phyloP scores from a whole-genome alignment of 495 filamentous ascomycete species.

The Penicillium simplicissimum region DNA sequence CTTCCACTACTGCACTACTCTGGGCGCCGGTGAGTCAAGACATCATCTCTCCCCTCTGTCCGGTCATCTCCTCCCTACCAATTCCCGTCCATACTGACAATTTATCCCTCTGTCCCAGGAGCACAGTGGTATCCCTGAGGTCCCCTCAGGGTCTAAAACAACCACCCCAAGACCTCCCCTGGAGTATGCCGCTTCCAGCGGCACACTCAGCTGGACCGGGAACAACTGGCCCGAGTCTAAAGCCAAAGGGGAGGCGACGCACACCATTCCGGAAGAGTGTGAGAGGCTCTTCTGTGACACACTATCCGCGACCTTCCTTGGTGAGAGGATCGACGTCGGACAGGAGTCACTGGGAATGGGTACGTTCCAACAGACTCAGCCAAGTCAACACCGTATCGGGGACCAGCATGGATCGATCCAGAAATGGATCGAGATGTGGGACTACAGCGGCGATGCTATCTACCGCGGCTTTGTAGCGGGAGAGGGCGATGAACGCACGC shows the following conservation, averaged over 20 bases:
- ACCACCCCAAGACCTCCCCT: slow-evolving; percentile 81
- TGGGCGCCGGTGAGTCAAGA: slow-evolving; percentile 62
- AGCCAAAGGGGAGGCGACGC: slow-evolving; percentile 87
- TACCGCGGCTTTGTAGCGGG: slow-evolving; percentile 81
- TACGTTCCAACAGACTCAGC: slow-evolving; percentile 50
- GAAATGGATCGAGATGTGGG: slow-evolving; percentile 79
- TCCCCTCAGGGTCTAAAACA: slow-evolving; percentile 76
- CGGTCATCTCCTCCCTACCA: not conserved
- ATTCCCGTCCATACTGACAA: slow-evolving; percentile 4
- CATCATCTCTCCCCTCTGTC: slow-evolving; percentile 1
- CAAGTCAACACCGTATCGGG: slow-evolving; percentile 22
- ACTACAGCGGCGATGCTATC: slow-evolving; percentile 78
- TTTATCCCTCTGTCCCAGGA: slow-evolving; percentile 51
- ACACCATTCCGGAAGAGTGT: slow-evolving; percentile 98
- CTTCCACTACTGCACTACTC: slow-evolving; percentile 94
- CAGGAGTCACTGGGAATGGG: slow-evolving; percentile 77
- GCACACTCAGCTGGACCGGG: slow-evolving; percentile 50
- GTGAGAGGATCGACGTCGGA: slow-evolving; percentile 73
- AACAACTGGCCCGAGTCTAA: slow-evolving; percentile 50
- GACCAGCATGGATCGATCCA: slow-evolving; percentile 41
- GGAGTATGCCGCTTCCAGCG: slow-evolving; percentile 62
- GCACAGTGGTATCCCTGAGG: slow-evolving; percentile 98
- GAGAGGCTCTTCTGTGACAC: slow-evolving; percentile 99
- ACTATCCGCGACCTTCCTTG: slow-evolving; percentile 88
- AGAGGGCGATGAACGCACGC: slow-evolving; percentile 60